Percentiles rank a stretch among this genome's conserved stretches.
phyloP scores from a whole-genome alignment of 345 rosid genomes.

The Eucalyptus dawsonii region DNA sequence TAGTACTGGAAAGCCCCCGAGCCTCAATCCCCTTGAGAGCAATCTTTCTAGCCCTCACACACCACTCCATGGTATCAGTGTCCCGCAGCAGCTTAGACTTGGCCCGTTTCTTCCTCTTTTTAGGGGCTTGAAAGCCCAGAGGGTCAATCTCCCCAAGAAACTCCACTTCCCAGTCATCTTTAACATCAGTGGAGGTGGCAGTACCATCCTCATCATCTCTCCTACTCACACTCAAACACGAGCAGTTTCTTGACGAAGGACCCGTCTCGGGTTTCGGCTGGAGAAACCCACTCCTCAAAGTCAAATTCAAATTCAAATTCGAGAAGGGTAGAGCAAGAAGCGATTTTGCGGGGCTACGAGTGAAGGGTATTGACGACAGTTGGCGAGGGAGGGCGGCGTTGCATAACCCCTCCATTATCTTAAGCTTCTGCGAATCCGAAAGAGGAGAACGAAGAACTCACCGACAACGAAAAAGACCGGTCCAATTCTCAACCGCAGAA shows the following conservation, averaged over 20 bases:
- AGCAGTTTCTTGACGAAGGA: background rate
- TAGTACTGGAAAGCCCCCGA: constrained; percentile 38
- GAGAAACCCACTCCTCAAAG: constrained; percentile 2
- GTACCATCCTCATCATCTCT: background rate
- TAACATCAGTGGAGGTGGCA: background rate
- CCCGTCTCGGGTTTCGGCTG: background rate
- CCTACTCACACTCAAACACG: background rate
- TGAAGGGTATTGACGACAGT: constrained; percentile 11
- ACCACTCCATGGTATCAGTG: constrained; percentile 87
- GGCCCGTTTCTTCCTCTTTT: constrained; percentile 40
- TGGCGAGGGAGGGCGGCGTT: constrained; percentile 13
- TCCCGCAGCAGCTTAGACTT: constrained; percentile 34
- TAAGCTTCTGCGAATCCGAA: background rate
- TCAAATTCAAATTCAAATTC: background rate
- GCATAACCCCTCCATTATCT: constrained; percentile 26
- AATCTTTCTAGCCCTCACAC: constrained; percentile 61
- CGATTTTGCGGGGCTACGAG: constrained; percentile 7
- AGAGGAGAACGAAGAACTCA: background rate
- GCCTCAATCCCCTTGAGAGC: constrained; percentile 73
- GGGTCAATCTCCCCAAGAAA: constrained; percentile 71
- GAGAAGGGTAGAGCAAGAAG: constrained; percentile 1
- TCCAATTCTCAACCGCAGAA: background rate
- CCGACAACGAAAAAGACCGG: background rate
- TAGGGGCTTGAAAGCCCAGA: constrained; percentile 41
- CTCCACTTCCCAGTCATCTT: constrained; percentile 55